phyloP scores from a whole-genome alignment of 768 basidiomycete species.

The Terana coerulea region DNA sequence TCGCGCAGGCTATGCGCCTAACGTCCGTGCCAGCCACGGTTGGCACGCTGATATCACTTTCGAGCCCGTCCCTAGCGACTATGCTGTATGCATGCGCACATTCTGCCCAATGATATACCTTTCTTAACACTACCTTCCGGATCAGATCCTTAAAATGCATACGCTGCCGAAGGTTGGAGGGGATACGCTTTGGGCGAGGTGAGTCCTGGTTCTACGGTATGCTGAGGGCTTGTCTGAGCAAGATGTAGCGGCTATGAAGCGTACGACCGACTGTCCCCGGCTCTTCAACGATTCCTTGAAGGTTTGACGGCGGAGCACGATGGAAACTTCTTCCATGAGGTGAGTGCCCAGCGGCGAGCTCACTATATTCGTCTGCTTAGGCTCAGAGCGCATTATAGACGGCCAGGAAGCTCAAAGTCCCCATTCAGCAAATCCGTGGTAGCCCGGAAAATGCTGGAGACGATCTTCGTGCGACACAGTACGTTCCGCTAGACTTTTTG shows the following conservation, averaged over 20 bases:
- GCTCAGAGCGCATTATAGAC: background rate
- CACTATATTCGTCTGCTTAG: background rate
- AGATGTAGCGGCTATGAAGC: conserved; percentile 48
- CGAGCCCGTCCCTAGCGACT: conserved; percentile 57
- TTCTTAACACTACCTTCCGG: too few species aligned
- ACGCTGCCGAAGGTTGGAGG: conserved; percentile 26
- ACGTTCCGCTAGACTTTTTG: background rate
- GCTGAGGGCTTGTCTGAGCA: background rate
- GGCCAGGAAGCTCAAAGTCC: conserved; percentile 30
- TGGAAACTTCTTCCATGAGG: conserved; percentile 38
- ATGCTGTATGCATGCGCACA: conserved; percentile 35
- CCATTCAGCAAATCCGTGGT: conserved; percentile 40
- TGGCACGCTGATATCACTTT: conserved; percentile 63
- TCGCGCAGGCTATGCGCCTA: conserved; percentile 29
- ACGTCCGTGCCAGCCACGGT: conserved; percentile 37
- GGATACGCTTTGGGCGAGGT: conserved; percentile 32
- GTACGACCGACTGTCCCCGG: conserved; percentile 59
- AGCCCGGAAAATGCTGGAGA: conserved; percentile 49
- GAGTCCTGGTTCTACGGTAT: background rate
- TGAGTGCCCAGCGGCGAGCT: background rate
- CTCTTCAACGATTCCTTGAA: conserved; percentile 50
- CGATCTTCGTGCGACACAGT: conserved; percentile 45
- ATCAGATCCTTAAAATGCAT: conserved; percentile 32
- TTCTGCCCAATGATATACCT: background rate
- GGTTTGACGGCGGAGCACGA: conserved; percentile 54